Percentiles rank a stretch among this genome's conserved stretches.
phyloP scores from a whole-genome alignment of 2,329 filamentous ascomycete genomes.

The Emergomyces orientalis region DNA sequence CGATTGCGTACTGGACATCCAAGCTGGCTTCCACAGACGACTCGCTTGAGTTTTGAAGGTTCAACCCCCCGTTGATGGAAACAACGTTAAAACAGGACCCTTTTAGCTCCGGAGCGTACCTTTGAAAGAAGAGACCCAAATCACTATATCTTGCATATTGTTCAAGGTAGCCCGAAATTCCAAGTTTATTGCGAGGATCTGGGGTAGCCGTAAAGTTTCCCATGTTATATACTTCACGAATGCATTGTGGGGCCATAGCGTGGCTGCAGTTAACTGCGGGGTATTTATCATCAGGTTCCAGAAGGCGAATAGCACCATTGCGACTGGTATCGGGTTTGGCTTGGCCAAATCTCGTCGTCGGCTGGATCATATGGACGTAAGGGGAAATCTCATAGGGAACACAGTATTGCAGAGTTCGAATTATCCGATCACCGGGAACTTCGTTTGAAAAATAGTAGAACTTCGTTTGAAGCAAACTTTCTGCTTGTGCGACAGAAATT shows the following conservation, averaged over 20 bases:
- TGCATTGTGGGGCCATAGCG: constrained; percentile 41
- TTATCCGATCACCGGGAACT: constrained; percentile 34
- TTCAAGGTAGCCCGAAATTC: constrained; percentile 42
- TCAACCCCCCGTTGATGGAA: constrained; percentile 48
- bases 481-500: constrained; percentile 35
- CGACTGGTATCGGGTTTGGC: constrained; percentile 36
- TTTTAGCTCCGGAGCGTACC: constrained; percentile 45
- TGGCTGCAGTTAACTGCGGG: constrained; percentile 29
- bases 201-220: constrained; percentile 33
- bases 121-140: constrained; percentile 46
- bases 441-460: constrained; percentile 49
- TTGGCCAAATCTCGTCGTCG: constrained; percentile 54
- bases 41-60: constrained; percentile 37
- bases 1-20: constrained; percentile 53
- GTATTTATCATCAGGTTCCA: constrained; percentile 12
- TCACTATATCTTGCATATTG: constrained; percentile 47
- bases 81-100: constrained; percentile 49
- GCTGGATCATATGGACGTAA: constrained; percentile 55
- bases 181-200: constrained; percentile 33
- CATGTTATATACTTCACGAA: constrained; percentile 43
- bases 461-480: constrained; percentile 47
- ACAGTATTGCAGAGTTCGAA: constrained; percentile 53
- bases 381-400: constrained; percentile 47
- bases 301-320: constrained; percentile 19
- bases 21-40: constrained; percentile 52